phyloP scores from a whole-genome alignment of 2,329 filamentous ascomycete genomes.

The Hymenoscyphus occultus region DNA sequence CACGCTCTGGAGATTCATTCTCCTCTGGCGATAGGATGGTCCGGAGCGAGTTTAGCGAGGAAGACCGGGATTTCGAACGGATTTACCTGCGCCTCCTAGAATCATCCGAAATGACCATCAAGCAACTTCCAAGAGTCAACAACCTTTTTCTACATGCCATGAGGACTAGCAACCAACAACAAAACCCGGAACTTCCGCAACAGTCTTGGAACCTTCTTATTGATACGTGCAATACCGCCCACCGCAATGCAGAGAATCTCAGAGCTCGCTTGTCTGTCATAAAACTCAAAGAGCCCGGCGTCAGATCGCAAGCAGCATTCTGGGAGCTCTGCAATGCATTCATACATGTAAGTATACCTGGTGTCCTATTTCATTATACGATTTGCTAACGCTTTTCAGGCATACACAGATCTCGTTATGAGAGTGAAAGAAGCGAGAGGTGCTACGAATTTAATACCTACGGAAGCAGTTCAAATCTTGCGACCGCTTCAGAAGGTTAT shows the following conservation, averaged over 20 bases:
- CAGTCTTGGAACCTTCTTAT: conserved; percentile 70
- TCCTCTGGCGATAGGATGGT: conserved; percentile 45
- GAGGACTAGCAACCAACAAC: conserved; percentile 59
- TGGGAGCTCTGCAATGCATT: conserved; percentile 74
- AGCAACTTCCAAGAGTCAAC: conserved; percentile 67
- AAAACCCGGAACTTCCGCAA: conserved; percentile 56
- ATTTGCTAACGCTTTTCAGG: conserved; percentile 39
- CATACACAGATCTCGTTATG: conserved; percentile 65
- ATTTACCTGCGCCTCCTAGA: conserved; percentile 75
- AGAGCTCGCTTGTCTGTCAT: conserved; percentile 72
- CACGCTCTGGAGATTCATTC: conserved; percentile 81
- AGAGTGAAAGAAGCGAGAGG: conserved; percentile 55
- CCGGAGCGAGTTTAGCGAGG: conserved; percentile 61
- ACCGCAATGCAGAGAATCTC: conserved; percentile 71
- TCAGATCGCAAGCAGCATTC: conserved; percentile 60
- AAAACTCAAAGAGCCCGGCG: conserved; percentile 79
- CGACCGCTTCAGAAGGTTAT: conserved; percentile 79
- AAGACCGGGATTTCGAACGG: conserved; percentile 77
- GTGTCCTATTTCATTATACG: neutral
- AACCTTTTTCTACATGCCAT: conserved; percentile 63
- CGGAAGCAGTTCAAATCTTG: conserved; percentile 70
- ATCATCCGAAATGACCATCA: conserved; percentile 70
- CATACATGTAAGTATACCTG: conserved; percentile 44
- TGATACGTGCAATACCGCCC: conserved; percentile 65
- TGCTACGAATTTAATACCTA: conserved; percentile 48